Conservation (phyloP, 495 filamentous ascomycete genomes). For the Talaromyces proteolyticus region DNA sequence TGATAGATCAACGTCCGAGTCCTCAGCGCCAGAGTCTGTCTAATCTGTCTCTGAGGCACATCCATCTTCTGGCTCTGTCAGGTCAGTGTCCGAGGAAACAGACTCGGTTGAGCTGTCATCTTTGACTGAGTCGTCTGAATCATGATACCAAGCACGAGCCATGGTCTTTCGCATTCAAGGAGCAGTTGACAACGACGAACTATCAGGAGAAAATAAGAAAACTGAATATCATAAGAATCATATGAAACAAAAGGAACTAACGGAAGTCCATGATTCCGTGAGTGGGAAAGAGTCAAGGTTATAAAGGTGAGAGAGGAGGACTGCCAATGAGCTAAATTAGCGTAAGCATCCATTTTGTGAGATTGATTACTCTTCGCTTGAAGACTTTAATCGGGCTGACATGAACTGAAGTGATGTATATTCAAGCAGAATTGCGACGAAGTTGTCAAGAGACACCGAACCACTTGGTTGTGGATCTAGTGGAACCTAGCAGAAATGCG, state of each 20-base stretch:
- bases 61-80: background rate
- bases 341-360: background rate
- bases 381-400: too few species aligned
- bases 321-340: background rate
- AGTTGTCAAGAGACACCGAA: too few species aligned
- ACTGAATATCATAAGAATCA: background rate
- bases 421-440: background rate
- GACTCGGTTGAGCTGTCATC: background rate
- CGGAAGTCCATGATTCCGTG: background rate
- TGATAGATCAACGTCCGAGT: too few species aligned
- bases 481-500: too few species aligned
- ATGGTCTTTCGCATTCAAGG: background rate
- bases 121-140: background rate
- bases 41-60: background rate
- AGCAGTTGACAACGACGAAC: background rate
- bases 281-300: background rate
- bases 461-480: background rate
- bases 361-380: too few species aligned
- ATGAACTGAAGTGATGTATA: background rate
- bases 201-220: background rate
- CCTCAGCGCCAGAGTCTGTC: background rate
- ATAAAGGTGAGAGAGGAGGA: background rate
- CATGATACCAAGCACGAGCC: background rate
- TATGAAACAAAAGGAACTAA: background rate
- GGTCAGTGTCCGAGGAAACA: background rate